Base-by-base conservation (phyloP, 345 rosid genomes). In the Rhizophora apiculata region DNA sequence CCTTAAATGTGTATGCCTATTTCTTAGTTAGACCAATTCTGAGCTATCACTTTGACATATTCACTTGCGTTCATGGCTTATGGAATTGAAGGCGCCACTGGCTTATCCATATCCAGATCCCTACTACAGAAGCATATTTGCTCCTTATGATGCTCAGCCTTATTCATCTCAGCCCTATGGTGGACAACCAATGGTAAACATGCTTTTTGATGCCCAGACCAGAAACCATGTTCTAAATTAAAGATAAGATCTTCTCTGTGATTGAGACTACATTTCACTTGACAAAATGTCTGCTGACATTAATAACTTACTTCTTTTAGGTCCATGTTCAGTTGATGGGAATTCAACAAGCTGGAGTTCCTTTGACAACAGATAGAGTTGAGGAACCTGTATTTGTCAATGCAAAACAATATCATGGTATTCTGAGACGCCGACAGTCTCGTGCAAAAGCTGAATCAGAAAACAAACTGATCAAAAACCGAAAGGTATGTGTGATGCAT, bases 361-460 rank as follows among this genome's bases (percentile, higher is more conserved):
- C 99, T 62, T 77, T 95, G 78, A 96, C 92, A 67, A 79, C 97
- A 32, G 93, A 88, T 82, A 87, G 97, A 64, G 84, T 95, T 70
- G 99, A 95, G 75, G 99, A 95, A 66, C 99, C 99, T 64, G 96
- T 95, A 51, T 95, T 91, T 84, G 99, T 95, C 46, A 95, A 92
- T 71, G 99, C 99, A 65, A 92, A 92, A 77, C 99, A 95, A 69
- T 95, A 95, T 81, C 96, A 92, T 62, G 99, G 99, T 51, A 95
- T 95, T 80, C 76, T 95, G 83, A 83, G 99, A 65, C 96, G 99
- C 20, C 86, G 99, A 54, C 96, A 95, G 73, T 87, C 92, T 60
- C 91, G 99, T 64, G 99, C 97, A 74, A 95, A 90, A 81, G 96
- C 95, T 39, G 97, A 92, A 80, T 82, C 87, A 46, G 91, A 88